A percentile compares a stretch with the other conserved stretches of the same genome.
Conservation (phyloP, 768 basidiomycete species). For the Mycena kentingensis region DNA sequence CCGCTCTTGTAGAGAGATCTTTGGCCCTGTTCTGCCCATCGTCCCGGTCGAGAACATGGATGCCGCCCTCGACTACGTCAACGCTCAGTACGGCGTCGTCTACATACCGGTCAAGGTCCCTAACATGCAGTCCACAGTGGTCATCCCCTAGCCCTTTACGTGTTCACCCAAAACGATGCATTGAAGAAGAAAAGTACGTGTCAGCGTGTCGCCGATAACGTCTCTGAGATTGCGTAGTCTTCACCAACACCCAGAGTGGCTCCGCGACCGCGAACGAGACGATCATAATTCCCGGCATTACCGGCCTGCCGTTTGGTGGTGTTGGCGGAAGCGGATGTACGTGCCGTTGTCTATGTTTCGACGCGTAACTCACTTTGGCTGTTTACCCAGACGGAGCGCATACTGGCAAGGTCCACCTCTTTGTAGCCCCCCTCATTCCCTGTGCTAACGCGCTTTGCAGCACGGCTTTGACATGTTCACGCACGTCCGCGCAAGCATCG, state of each 20-base stretch:
- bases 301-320: slow-evolving; percentile 76
- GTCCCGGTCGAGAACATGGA: slow-evolving; percentile 71
- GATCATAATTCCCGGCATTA: slow-evolving; percentile 56
- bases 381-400: slow-evolving; percentile 58
- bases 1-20: slow-evolving; percentile 63
- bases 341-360: slow-evolving; percentile 30
- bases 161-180: slow-evolving; percentile 62
- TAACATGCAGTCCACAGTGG: slow-evolving; percentile 44
- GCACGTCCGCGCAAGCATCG: slow-evolving; percentile 62
- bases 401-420: slow-evolving; percentile 54
- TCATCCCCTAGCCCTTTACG: slow-evolving; percentile 75
- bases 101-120: background rate
- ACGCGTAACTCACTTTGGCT: background rate
- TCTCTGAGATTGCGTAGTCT: slow-evolving; percentile 44
- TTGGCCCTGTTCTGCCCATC: slow-evolving; percentile 80
- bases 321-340: slow-evolving; percentile 71
- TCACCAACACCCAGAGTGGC: slow-evolving; percentile 72
- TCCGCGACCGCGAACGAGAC: slow-evolving; percentile 70
- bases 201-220: background rate
- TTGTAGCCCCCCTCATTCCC: background rate
- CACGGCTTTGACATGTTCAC: slow-evolving; percentile 79
- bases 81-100: slow-evolving; percentile 45
- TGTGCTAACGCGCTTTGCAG: slow-evolving; percentile 4
- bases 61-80: slow-evolving; percentile 70
- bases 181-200: slow-evolving; percentile 63